Percentiles rank a stretch among this genome's conserved stretches.
These are phyloP conservation scores for Exobasidium cylindrosporum DNA, from an alignment of 1,284 basidiomycete species.

Conservation along the genomic window DNA sequence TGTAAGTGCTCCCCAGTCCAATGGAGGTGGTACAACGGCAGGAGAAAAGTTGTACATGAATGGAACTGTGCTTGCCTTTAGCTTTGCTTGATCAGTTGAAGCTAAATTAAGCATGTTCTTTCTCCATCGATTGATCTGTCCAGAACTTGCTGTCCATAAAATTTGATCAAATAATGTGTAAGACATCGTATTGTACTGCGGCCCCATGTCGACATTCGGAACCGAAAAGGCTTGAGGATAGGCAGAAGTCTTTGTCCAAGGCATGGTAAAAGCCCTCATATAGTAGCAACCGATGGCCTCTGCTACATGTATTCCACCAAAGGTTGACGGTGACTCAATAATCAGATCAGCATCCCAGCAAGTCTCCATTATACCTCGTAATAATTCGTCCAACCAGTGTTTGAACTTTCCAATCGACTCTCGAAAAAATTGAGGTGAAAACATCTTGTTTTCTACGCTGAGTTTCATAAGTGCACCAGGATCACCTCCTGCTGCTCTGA, in stretches of 20 bases:
- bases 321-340: slow-evolving; percentile 46
- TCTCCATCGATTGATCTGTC: slow-evolving; percentile 49
- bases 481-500: slow-evolving; percentile 41
- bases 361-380: slow-evolving; percentile 34
- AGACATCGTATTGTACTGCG: slow-evolving; percentile 37
- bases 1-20: slow-evolving; percentile 44
- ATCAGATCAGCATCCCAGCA: slow-evolving; percentile 47
- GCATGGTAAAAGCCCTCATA: slow-evolving; percentile 52
- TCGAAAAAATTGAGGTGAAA: slow-evolving; percentile 35
- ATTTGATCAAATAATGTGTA: slow-evolving; percentile 44
- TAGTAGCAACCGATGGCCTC: slow-evolving; percentile 46
- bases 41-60: slow-evolving; percentile 53
- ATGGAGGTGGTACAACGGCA: slow-evolving; percentile 40
- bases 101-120: slow-evolving; percentile 38
- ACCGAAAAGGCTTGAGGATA: slow-evolving; percentile 51
- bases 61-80: slow-evolving; percentile 33
- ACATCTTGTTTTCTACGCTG: slow-evolving; percentile 35
- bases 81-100: slow-evolving; percentile 30
- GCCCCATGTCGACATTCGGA: slow-evolving; percentile 32
- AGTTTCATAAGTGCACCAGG: slow-evolving; percentile 46
- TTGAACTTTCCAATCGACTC: slow-evolving; percentile 44
- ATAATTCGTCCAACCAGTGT: slow-evolving; percentile 45
- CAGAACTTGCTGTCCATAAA: slow-evolving; percentile 44
- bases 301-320: slow-evolving; percentile 49
- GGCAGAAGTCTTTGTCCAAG: slow-evolving; percentile 41